Conservation (phyloP, 805 yeast genomes). For the Komagataella pastoris region DNA sequence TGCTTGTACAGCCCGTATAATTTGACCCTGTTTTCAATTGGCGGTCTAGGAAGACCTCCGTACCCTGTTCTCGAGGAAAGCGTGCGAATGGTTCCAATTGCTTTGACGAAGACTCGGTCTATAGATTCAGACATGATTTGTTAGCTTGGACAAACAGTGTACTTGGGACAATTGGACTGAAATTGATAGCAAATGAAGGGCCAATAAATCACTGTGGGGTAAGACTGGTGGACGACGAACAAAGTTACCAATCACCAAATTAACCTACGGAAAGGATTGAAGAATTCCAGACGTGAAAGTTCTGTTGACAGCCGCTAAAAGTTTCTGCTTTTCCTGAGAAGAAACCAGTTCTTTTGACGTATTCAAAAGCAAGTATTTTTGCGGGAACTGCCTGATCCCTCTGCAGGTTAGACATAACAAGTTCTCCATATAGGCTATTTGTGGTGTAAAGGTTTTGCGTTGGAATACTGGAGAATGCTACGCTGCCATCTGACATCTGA, state of each 20-base stretch:
- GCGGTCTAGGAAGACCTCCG: conserved; percentile 63
- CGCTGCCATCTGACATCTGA: neutral
- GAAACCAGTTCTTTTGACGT: neutral
- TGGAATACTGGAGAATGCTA: neutral
- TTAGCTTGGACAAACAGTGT: neutral
- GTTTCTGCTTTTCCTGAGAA: neutral
- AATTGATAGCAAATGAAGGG: neutral
- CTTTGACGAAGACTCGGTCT: conserved; percentile 74
- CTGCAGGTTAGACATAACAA: neutral
- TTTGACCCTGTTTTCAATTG: conserved; percentile 51
- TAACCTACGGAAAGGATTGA: too few relatives aligned
- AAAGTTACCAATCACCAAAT: neutral
- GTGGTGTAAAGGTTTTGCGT: neutral
- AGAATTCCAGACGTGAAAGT: too few relatives aligned
- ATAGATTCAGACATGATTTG: conserved; percentile 34
- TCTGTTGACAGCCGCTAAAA: neutral
- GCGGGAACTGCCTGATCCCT: neutral
- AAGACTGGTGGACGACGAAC: neutral
- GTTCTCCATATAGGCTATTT: neutral
- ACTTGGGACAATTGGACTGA: neutral
- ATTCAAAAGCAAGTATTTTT: neutral
- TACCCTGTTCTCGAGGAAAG: conserved; percentile 51
- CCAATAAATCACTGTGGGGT: neutral
- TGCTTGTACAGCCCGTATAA: conserved; percentile 80
- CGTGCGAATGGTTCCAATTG: conserved; percentile 66